Evolutionary conservation across 2,329 filamentous ascomycete genomes (phyloP).

Genomic region (Pleochaeta shiraiana): DNA sequence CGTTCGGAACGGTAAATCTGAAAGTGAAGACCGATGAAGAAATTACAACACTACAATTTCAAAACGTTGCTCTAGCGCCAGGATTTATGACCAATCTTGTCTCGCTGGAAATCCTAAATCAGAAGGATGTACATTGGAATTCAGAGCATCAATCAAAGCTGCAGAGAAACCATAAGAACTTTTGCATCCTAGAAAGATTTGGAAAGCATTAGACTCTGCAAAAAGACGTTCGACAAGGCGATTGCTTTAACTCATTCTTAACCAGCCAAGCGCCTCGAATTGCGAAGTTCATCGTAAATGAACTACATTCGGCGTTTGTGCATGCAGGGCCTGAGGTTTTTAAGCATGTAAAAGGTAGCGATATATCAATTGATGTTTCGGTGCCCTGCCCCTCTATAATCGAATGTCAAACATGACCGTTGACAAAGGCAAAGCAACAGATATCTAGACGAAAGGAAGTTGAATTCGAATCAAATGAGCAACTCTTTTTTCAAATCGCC

Average conservation of each 20-base stretch:
- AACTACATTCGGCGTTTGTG: not conserved
- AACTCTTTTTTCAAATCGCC: not conserved
- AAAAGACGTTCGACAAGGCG: not conserved
- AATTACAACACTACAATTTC: not conserved
- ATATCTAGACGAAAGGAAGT: constrained; percentile 1
- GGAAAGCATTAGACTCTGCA: not conserved
- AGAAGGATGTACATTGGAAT: not conserved
- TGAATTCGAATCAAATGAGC: not conserved
- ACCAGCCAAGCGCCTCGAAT: not conserved
- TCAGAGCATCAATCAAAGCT: not conserved
- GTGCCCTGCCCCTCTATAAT: not conserved
- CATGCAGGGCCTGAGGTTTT: not conserved
- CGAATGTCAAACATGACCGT: not conserved
- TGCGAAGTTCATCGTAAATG: not conserved
- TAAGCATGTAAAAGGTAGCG: not conserved
- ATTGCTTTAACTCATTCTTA: not conserved
- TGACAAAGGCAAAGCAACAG: not conserved
- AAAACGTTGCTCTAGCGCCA: not conserved
- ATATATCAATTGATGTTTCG: not conserved
- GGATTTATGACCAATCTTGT: constrained; percentile 1
- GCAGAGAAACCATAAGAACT: not conserved
- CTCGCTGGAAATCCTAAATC: not conserved
- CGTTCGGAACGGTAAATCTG: not conserved
- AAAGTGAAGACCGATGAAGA: not conserved
- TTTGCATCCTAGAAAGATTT: not conserved